These are phyloP conservation scores for Aspergillus sp. DNA, from an alignment of 2,329 filamentous ascomycete species.

Conservation along the genomic window DNA sequence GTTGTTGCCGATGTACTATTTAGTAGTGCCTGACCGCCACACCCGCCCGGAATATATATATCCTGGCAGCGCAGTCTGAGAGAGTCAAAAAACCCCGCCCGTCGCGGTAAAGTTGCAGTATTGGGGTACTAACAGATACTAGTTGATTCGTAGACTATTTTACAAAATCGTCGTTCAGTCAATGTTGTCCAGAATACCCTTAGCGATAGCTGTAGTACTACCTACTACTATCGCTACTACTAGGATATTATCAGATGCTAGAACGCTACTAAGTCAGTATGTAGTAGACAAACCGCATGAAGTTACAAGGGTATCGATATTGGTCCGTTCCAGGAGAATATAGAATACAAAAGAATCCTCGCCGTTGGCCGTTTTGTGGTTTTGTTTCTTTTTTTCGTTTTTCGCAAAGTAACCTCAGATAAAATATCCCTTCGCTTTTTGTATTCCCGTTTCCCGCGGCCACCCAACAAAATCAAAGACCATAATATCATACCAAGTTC, in stretches of 20 bases:
- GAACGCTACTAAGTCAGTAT: background rate
- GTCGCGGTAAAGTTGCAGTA: too few species aligned
- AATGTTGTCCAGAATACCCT: too few species aligned
- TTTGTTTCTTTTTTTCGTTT: slow-evolving; percentile 21
- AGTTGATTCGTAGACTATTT: too few species aligned
- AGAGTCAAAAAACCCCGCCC: too few species aligned
- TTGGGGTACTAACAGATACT: too few species aligned
- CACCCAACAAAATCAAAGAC: slow-evolving; percentile 11
- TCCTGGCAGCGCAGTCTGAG: too few species aligned
- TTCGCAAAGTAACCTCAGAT: background rate
- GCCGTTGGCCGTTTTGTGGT: slow-evolving; percentile 9
- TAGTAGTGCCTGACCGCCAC: too few species aligned
- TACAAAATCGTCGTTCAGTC: too few species aligned
- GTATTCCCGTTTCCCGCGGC: slow-evolving; percentile 18
- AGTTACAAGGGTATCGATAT: slow-evolving; percentile 40
- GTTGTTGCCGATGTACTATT: too few species aligned
- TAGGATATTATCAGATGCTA: background rate
- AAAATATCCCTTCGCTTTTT: slow-evolving; percentile 15
- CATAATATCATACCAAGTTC: background rate
- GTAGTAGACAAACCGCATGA: slow-evolving; percentile 5
- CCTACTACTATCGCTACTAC: too few species aligned
- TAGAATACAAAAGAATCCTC: slow-evolving; percentile 28
- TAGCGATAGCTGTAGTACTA: too few species aligned
- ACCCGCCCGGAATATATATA: too few species aligned
- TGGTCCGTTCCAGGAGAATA: slow-evolving; percentile 26